Conservation (phyloP, 2,329 filamentous ascomycete species). For the Phymatotrichopsis omnivora region DNA sequence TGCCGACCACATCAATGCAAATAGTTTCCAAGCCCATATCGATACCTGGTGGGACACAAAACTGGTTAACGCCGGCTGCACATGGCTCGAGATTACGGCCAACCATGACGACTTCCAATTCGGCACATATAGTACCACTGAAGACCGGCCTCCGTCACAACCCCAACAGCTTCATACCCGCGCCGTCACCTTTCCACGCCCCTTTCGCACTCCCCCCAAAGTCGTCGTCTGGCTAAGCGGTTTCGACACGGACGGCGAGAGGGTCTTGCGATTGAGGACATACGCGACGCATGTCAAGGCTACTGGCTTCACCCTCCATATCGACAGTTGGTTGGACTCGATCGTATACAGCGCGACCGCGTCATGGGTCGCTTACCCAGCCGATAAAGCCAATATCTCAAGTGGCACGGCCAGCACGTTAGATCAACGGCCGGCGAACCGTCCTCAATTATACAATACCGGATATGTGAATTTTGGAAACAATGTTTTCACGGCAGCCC, state of each 20-base stretch:
- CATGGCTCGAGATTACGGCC: background rate
- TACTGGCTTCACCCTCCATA: slow-evolving; percentile 8
- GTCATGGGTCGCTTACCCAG: slow-evolving; percentile 6
- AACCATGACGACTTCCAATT: slow-evolving; percentile 7
- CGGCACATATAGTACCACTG: background rate
- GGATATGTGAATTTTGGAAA: background rate
- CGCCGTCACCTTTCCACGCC: background rate
- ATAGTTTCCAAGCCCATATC: background rate
- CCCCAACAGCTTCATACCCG: no score
- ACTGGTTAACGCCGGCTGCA: background rate
- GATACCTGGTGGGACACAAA: background rate
- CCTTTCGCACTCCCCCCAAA: background rate
- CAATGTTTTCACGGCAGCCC: background rate
- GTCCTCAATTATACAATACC: slow-evolving; percentile 1
- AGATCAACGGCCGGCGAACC: background rate
- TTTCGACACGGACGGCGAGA: background rate
- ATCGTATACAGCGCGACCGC: background rate
- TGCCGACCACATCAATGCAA: background rate
- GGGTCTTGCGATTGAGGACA: background rate
- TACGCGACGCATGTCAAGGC: background rate
- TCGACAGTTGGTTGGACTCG: background rate
- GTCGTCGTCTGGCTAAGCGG: slow-evolving; percentile 2
- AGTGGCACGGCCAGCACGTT: slow-evolving; percentile 1
- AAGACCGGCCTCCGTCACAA: background rate
- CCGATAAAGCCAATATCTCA: slow-evolving; percentile 1